Conservation (phyloP, 139 green algal genomes). For the Coelastrella sp. region DNA sequence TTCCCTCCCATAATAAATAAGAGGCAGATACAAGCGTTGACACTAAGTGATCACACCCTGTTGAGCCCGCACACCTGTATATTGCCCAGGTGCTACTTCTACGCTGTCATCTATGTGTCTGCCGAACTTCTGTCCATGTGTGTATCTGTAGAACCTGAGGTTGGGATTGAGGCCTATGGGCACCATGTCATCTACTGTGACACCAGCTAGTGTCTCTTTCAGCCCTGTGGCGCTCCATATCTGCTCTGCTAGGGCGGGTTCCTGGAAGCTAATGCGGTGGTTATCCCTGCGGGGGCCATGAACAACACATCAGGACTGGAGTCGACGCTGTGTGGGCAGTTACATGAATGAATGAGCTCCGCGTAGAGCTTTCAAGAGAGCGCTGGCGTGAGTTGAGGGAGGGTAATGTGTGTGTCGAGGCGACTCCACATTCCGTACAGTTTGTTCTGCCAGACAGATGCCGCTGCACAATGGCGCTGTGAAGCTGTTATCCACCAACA, state of each 20-base stretch:
- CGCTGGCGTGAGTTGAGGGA: too few species aligned
- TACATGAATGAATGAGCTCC: too few species aligned
- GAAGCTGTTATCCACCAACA: neutral
- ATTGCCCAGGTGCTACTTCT: neutral
- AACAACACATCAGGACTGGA: neutral
- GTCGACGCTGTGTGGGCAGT: too few species aligned
- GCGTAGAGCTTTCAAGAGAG: too few species aligned
- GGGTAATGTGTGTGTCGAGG: too few species aligned
- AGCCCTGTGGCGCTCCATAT: slow-evolving; percentile 62
- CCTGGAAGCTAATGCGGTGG: slow-evolving; percentile 58
- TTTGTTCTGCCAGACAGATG: too few species aligned
- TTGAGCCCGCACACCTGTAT: slow-evolving; percentile 38
- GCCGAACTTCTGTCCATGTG: slow-evolving; percentile 67
- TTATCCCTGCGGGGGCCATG: slow-evolving; percentile 59
- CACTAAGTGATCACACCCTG: too few species aligned
- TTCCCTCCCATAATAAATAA: too few species aligned
- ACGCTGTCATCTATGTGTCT: slow-evolving; percentile 77
- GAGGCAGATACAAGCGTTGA: too few species aligned
- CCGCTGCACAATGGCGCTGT: too few species aligned
- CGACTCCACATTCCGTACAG: too few species aligned
- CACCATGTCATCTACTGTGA: slow-evolving; percentile 44
- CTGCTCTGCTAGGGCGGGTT: slow-evolving; percentile 24
- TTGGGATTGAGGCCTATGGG: slow-evolving; percentile 71
- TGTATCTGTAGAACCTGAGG: slow-evolving; percentile 82
- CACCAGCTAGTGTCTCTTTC: neutral